Evolutionary conservation across 2,329 filamentous ascomycete genomes (phyloP).

Genomic region (Diaporthe destruens): DNA sequence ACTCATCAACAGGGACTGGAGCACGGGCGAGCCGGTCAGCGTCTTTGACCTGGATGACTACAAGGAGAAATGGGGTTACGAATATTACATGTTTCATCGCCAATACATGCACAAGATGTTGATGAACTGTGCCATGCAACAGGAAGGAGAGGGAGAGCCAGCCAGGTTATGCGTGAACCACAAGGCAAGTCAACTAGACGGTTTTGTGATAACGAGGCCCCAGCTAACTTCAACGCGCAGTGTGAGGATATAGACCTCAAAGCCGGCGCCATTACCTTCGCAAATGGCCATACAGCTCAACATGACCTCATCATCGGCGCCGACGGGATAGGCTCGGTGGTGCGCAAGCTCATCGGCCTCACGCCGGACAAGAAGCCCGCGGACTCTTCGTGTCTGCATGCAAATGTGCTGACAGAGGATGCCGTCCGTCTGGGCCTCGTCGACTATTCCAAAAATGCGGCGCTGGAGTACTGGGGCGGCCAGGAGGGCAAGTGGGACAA

Average conservation of each 20-base stretch:
- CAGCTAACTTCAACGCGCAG: constrained; percentile 41
- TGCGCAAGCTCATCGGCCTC: constrained; percentile 74
- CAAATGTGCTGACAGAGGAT: constrained; percentile 73
- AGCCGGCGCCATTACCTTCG: constrained; percentile 63
- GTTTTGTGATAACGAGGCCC: not conserved
- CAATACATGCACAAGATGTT: constrained; percentile 59
- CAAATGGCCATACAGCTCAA: constrained; percentile 60
- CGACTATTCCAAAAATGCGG: constrained; percentile 71
- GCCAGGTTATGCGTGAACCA: constrained; percentile 67
- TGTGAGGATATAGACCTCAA: constrained; percentile 66
- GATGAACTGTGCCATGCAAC: constrained; percentile 48
- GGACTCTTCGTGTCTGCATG: constrained; percentile 72
- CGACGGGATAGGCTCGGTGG: constrained; percentile 76
- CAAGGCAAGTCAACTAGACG: constrained; percentile 51
- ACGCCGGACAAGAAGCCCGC: constrained; percentile 69
- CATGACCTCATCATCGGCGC: constrained; percentile 74
- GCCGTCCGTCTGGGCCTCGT: constrained; percentile 70
- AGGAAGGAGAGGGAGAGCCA: constrained; percentile 36
- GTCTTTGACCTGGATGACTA: constrained; percentile 75
- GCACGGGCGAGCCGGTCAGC: constrained; percentile 74
- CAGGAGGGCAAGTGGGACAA: constrained; percentile 74
- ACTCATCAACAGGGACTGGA: constrained; percentile 78
- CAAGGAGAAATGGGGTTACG: constrained; percentile 72
- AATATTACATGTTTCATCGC: constrained; percentile 73
- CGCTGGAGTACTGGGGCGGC: constrained; percentile 79